Evolutionary conservation across 306 rosid genomes (phyloP), one percentile per base, ranked within the genome.

Genomic region (Castanea crenata): DNA sequence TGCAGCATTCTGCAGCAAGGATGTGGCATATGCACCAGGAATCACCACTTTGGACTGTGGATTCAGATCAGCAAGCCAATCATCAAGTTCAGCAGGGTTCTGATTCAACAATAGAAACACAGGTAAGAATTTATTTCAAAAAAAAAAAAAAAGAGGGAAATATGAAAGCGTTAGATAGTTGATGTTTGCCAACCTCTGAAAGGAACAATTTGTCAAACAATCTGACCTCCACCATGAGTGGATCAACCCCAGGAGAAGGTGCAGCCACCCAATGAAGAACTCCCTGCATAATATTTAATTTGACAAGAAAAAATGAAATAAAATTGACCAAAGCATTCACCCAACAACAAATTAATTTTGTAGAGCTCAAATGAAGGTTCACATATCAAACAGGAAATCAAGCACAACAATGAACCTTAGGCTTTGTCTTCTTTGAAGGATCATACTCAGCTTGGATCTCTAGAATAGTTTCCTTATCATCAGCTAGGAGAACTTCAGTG

Each of bases 61-160:
- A 78, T 91, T 93, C 78, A 96, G 85, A 84, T 96, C 92, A 14
- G 85, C 90, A 58, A 96, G 98, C 99, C 99, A 96, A 69, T 96
- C 89, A 4, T 91, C 96, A 72, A 96, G 97, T 78, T 96, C 99
- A 31, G 91, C 94, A 29, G 98, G 99, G 85, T 96, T 96, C 99
- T 93, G 85, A 73, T 74, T 38, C 83, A 76, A 31, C 29, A 55
- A 74, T 55, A 31, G 57, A 59, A 55, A 78, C 57, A 46, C 35
- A 73, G 74, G 49, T 58, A 71, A 4, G 54, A 20, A 38, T n/a
- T 77, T 2, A n/a, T 69, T 67, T 18, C 25, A 9, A 18, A 55
- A 19, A 52, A 82, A 69, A 59, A 55, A 19, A 20, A 2, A 7
- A 16, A 49, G 19, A 18, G 38, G 52, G 27, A 23, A 71, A 68